Evolutionary conservation across 495 filamentous ascomycete genomes (phyloP), one percentile per base, ranked within the genome.

Genomic region (Oidiodendron maius): DNA sequence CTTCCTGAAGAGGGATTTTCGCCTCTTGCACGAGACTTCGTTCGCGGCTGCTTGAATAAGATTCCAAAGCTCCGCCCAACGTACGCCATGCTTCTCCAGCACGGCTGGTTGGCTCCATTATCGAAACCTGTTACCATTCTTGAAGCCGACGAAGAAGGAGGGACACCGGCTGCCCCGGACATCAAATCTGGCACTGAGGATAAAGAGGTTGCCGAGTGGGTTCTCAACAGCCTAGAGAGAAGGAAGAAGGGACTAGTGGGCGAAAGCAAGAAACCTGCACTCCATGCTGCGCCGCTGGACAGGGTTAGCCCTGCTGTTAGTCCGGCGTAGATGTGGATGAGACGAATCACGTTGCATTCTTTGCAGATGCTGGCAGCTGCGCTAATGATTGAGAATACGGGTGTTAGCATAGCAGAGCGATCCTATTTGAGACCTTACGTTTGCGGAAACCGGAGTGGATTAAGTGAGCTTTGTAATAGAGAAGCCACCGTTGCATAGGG

Each of bases 21-120:
- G 0, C 75, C 83, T 28, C 74, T 80, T 4, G 90, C 94, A 0
- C 83, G 84, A 28, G 83, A 90, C 48, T 98, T 98, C 67, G 90
- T 97, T 35, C 73, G 74, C 17, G 82, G 85, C 40, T 97, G 94
- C 63, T 76, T 98, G 39, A 87, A 96, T 67, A 98, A 98, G 64
- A 84, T 86, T 48, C 91, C 93, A 2, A 87, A 85, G 44, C 79
- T 93, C 24, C 85, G 93, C 13, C 93, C 91, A 17, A 89, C 85
- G 2, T 98, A 98, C 66, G 75, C 82, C 37, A 89, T 88, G 76
- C 76, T 98, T 16, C 72, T 98, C 12, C 78, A 83, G 50, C 94
- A 96, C 61, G 78, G 86, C 41, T 98, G 93, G 93, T 72, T 98
- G 3, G 73, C 82, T 38, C 71, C 81, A 0, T 71, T 98, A 23